A percentile compares a stretch with the other conserved stretches of the same genome.
Conservation (phyloP, 768 basidiomycete genomes). For the Roridomyces roridus region DNA sequence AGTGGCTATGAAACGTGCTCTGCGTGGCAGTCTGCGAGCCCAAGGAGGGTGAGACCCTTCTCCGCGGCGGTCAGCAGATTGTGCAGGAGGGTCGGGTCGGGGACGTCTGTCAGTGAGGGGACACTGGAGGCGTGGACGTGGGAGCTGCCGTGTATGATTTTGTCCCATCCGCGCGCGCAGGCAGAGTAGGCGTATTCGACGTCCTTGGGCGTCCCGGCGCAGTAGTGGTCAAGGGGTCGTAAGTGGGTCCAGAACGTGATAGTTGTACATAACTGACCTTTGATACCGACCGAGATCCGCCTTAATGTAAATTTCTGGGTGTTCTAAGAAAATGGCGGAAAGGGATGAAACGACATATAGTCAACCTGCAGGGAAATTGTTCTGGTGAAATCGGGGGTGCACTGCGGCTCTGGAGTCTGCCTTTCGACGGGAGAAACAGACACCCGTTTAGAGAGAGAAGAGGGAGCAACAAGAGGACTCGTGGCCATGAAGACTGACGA, state of each 20-base stretch:
- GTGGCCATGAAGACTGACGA: conserved; percentile 40
- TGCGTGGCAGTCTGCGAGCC: conserved; percentile 58
- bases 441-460: conserved; percentile 39
- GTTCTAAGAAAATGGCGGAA: not conserved
- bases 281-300: conserved; percentile 81
- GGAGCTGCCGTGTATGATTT: conserved; percentile 71
- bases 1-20: conserved; percentile 51
- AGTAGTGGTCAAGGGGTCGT: no score
- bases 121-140: conserved; percentile 42
- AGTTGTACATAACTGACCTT: conserved; percentile 59
- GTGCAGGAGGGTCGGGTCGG: conserved; percentile 24
- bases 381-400: conserved; percentile 93
- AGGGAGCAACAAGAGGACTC: conserved; percentile 63
- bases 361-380: conserved; percentile 70
- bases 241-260: conserved; percentile 5
- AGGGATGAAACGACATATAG: not conserved
- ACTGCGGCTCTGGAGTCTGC: conserved; percentile 61
- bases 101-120: conserved; percentile 40
- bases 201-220: no score
- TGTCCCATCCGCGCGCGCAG: conserved; percentile 52
- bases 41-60: conserved; percentile 49
- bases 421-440: no score
- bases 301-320: conserved; percentile 75
- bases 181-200: no score
- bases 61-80: not conserved